Percentiles rank a stretch among this genome's conserved stretches.
These are phyloP conservation scores for Citrus mangshanensis DNA, from an alignment of 345 rosid genomes.

Conservation along the genomic window DNA sequence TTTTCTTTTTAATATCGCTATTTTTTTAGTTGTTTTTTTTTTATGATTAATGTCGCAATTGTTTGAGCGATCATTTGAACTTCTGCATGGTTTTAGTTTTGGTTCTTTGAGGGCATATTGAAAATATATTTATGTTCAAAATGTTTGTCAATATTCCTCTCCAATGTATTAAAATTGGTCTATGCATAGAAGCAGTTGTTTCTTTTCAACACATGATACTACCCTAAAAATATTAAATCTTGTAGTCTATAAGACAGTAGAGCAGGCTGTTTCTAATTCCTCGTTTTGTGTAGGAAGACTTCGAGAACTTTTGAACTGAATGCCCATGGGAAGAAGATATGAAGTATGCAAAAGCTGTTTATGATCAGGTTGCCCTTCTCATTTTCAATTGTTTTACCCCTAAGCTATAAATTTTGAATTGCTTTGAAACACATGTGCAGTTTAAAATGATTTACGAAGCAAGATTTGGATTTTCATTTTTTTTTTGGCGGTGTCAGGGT, in stretches of 20 bases:
- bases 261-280: conserved; percentile 22
- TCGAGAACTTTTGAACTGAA: conserved; percentile 87
- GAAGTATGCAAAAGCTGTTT: conserved; percentile 75
- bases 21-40: background rate
- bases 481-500: too few relatives aligned
- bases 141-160: background rate
- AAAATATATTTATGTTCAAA: background rate
- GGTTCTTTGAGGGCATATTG: background rate
- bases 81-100: background rate
- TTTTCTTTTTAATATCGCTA: background rate
- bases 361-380: conserved; percentile 57
- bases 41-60: background rate
- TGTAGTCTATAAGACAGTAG: background rate
- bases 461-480: background rate
- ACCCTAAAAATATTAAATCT: background rate
- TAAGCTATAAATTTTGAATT: background rate
- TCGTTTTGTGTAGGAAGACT: conserved; percentile 72
- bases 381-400: background rate
- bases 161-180: background rate
- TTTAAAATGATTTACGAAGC: background rate
- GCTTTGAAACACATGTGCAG: background rate
- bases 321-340: conserved; percentile 97
- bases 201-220: background rate
- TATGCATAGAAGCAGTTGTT: background rate
- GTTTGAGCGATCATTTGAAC: background rate